Conservation (phyloP, 2,329 filamentous ascomycete species). For the Venturia carpophila region DNA sequence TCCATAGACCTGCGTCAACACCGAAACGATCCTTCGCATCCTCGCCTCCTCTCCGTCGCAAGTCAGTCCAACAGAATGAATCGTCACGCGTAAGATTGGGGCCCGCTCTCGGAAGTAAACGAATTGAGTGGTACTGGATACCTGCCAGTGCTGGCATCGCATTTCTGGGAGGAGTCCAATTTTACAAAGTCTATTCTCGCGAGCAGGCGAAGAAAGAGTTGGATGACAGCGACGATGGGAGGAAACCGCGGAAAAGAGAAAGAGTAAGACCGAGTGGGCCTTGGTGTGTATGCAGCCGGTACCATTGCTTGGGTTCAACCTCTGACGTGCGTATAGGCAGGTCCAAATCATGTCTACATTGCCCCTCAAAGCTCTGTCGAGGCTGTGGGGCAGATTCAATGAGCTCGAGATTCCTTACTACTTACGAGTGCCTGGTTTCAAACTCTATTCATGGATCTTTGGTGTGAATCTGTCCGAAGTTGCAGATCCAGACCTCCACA, state of each 20-base stretch:
- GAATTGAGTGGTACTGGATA: constrained; percentile 83
- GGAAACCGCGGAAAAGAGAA: constrained; percentile 38
- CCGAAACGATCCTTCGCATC: constrained; percentile 2
- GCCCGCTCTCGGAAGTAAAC: constrained; percentile 53
- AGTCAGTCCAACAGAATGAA: constrained; percentile 38
- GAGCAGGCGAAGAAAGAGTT: constrained; percentile 38
- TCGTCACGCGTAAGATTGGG: constrained; percentile 52
- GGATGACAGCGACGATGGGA: constrained; percentile 33
- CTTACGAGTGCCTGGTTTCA: constrained; percentile 81
- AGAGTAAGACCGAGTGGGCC: constrained; percentile 75
- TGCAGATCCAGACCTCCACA: constrained; percentile 76
- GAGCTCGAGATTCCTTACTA: constrained; percentile 83
- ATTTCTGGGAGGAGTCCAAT: constrained; percentile 74
- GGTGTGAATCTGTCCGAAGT: constrained; percentile 88
- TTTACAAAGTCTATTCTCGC: constrained; percentile 63
- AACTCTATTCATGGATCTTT: constrained; percentile 82
- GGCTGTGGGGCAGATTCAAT: constrained; percentile 86
- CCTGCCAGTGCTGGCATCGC: constrained; percentile 78
- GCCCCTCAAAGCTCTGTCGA: constrained; percentile 81
- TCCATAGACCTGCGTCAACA: background rate
- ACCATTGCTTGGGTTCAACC: background rate
- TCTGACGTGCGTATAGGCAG: constrained; percentile 44
- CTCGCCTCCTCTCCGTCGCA: constrained; percentile 18
- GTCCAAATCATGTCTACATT: constrained; percentile 91
- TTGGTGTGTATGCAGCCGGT: constrained; percentile 47